Percentiles rank a stretch among this genome's conserved stretches.
Evolutionary conservation across 2,329 filamentous ascomycete species (phyloP).

Genomic region (Blumeriella jaapii): DNA sequence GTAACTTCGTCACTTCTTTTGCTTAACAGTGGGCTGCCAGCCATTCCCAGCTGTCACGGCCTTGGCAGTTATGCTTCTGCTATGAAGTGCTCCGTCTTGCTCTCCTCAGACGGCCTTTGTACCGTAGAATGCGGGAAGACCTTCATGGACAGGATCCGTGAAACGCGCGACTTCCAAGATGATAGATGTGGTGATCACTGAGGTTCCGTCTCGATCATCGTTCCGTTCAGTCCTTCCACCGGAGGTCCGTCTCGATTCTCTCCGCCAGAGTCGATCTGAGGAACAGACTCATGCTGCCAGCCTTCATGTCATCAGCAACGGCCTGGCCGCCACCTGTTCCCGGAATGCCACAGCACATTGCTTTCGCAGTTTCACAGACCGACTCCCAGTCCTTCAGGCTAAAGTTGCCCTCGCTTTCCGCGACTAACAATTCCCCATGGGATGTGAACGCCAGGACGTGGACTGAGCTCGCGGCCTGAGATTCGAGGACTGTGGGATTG

Average conservation of each 20-base stretch:
- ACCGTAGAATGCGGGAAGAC: slow-evolving; percentile 1
- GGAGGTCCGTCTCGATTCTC: slow-evolving; percentile 41
- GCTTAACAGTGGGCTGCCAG: too few species aligned
- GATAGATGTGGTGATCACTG: slow-evolving; percentile 7
- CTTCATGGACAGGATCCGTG: background rate
- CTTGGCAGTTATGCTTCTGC: slow-evolving; percentile 19
- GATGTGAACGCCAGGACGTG: slow-evolving; percentile 82
- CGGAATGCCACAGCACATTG: slow-evolving; percentile 45
- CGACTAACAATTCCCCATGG: slow-evolving; percentile 59
- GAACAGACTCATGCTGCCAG: slow-evolving; percentile 42
- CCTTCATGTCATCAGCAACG: slow-evolving; percentile 28
- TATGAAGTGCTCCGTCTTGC: slow-evolving; percentile 1
- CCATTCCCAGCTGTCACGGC: slow-evolving; percentile 12
- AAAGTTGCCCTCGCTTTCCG: slow-evolving; percentile 74
- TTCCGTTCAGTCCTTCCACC: slow-evolving; percentile 38
- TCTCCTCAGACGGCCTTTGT: slow-evolving; percentile 1
- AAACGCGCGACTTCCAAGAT: slow-evolving; percentile 7
- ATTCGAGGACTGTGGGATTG: slow-evolving; percentile 52
- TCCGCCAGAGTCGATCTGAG: slow-evolving; percentile 49
- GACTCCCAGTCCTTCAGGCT: slow-evolving; percentile 64
- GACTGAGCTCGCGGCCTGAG: slow-evolving; percentile 53
- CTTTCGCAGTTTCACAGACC: slow-evolving; percentile 52
- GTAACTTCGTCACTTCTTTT: too few species aligned
- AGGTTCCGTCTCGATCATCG: background rate
- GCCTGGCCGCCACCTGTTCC: slow-evolving; percentile 17